Evolutionary conservation across 345 rosid species (phyloP).

Genomic region (Brassica incana): DNA sequence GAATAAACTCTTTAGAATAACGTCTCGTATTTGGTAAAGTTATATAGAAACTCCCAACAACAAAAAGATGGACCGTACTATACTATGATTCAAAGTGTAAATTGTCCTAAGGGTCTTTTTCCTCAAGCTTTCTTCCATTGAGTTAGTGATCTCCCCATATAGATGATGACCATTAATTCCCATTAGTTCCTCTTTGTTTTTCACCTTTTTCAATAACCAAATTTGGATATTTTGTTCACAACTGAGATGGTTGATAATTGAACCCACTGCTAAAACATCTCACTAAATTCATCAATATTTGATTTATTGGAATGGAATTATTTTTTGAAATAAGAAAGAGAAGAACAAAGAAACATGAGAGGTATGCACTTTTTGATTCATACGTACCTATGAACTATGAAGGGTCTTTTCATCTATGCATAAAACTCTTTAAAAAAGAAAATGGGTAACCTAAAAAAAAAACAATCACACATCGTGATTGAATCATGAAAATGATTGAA

Average conservation of each 20-base stretch:
- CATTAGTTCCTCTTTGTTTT: constrained; percentile 27
- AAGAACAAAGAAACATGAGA: constrained; percentile 12
- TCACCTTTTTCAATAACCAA: constrained; percentile 20
- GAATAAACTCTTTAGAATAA: constrained; percentile 26
- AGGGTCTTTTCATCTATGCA: constrained; percentile 28
- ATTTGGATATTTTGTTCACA: constrained; percentile 23
- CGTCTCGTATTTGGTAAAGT: constrained; percentile 29
- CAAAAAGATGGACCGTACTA: neutral
- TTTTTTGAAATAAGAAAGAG: constrained; percentile 13
- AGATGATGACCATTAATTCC: constrained; percentile 38
- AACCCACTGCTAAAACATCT: constrained; percentile 20
- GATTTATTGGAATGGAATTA: constrained; percentile 1
- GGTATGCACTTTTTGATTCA: constrained; percentile 35
- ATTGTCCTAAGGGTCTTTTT: constrained; percentile 39
- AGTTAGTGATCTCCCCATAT: constrained; percentile 43
- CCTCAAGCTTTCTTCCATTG: constrained; percentile 41
- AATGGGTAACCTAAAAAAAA: neutral
- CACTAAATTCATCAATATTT: constrained; percentile 17
- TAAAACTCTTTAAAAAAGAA: neutral
- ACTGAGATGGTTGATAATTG: constrained; percentile 13
- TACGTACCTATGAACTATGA: constrained; percentile 14
- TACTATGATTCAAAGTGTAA: constrained; percentile 38
- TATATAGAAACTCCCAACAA: constrained; percentile 10
- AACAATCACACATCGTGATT: constrained; percentile 40
- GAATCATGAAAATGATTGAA: constrained; percentile 40